These are phyloP conservation scores for Tetracladium setigerum DNA, from an alignment of 495 filamentous ascomycete species.

Conservation along the genomic window DNA sequence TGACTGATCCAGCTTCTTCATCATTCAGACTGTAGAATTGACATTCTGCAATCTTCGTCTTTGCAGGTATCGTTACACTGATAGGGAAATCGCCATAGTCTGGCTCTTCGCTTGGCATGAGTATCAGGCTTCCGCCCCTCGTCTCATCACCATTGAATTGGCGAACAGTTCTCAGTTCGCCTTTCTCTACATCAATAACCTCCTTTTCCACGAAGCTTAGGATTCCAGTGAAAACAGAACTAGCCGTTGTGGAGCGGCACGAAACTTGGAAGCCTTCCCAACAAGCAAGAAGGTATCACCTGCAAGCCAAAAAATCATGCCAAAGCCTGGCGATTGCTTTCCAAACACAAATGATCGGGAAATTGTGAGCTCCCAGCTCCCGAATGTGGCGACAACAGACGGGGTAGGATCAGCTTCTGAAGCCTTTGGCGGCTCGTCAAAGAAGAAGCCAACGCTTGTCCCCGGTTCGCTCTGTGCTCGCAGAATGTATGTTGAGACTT, in stretches of 20 bases:
- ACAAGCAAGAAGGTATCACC: slow-evolving; percentile 34
- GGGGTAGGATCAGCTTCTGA: neutral
- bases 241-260: slow-evolving; percentile 21
- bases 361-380: slow-evolving; percentile 27
- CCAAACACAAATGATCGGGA: slow-evolving; percentile 41
- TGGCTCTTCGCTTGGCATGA: slow-evolving; percentile 41
- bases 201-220: slow-evolving; percentile 33
- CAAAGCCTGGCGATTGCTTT: slow-evolving; percentile 29
- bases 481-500: slow-evolving; percentile 27
- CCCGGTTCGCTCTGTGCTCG: slow-evolving; percentile 28
- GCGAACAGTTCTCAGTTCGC: slow-evolving; percentile 28
- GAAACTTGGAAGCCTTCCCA: slow-evolving; percentile 37
- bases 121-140: slow-evolving; percentile 30
- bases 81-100: slow-evolving; percentile 41
- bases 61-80: slow-evolving; percentile 35
- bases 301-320: slow-evolving; percentile 34
- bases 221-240: slow-evolving; percentile 32
- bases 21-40: slow-evolving; percentile 31
- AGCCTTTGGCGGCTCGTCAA: slow-evolving; percentile 30
- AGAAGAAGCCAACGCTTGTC: slow-evolving; percentile 34
- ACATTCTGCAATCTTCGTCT: slow-evolving; percentile 38
- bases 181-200: slow-evolving; percentile 27
- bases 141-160: slow-evolving; percentile 41
- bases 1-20: neutral
- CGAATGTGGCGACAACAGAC: neutral